Evolutionary conservation across 2,329 filamentous ascomycete genomes (phyloP), one percentile per base, ranked within the genome.

Genomic region (Cadophora sp.): DNA sequence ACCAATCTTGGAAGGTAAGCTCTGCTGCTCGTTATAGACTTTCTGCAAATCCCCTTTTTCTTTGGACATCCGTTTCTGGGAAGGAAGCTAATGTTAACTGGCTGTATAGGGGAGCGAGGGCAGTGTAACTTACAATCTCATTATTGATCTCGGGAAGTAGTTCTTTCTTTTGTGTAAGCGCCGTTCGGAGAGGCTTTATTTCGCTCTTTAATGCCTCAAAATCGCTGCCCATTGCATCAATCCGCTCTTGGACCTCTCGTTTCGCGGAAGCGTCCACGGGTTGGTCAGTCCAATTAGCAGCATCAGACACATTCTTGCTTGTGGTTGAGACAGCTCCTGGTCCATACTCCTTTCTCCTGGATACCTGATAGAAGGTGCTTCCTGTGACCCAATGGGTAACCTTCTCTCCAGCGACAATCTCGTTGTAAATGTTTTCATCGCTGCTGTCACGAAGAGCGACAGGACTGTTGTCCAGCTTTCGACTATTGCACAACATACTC

Each of bases 401-500:
- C 27, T 76, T 70, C 53, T 82, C 83, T 59, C 82, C 85, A 16
- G 81, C 79, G 50, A 86, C 80, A 41, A 97, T 81, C n/a, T 78
- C 80, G n/a, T 90, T 82, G 73, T 90, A 93, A 72, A 93, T 30
- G 27, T 30, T 89, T 47, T 85, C 82, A 39, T 92, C 86, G 2
- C 79, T 86, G 41, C 94, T 87, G 11, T 92, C 87, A 5, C 77
- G 78, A 16, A 89, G 80, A 18, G 86, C 83, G 53, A 95, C 85
- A 0, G 88, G 93, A 6, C 90, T 89, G 30, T 82, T 81, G 73
- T 97, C 88, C 7, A 97, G 79, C 62, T 82, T 85, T 66, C 85
- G 87, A 72, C 92, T 90, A 14, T 88, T 85, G 78, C 94, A 97
- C 24, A 99, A 85, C 91, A 97, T 96, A 7, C 93, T 91, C 41